phyloP scores from a whole-genome alignment of 2,329 filamentous ascomycete genomes.

The Penicillium glabrum region DNA sequence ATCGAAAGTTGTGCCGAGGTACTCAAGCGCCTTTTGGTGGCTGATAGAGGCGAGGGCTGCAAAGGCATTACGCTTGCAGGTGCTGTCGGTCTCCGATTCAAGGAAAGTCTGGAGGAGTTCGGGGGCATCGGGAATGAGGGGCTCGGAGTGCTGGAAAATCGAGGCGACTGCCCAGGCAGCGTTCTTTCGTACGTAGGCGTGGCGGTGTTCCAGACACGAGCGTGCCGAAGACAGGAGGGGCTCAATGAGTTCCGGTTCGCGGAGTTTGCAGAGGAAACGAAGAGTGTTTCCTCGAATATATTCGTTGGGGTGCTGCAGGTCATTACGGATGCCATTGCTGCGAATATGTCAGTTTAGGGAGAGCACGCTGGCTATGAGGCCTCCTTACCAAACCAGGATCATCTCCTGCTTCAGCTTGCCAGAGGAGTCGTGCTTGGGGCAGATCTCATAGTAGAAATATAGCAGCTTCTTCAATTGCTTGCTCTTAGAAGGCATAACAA shows the following conservation, averaged over 20 bases:
- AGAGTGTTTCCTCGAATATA: constrained; percentile 98
- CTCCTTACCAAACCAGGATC: constrained; percentile 89
- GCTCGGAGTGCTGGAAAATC: constrained; percentile 86
- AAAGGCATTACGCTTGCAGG: constrained; percentile 97
- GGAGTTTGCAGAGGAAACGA: constrained; percentile 93
- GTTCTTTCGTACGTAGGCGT: constrained; percentile 98
- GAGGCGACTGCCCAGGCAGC: constrained; percentile 93
- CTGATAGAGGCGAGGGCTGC: constrained; percentile 86
- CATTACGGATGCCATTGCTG: constrained; percentile 96
- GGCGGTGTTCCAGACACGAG: constrained; percentile 89
- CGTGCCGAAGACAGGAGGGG: constrained; percentile 90
- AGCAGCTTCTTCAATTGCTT: constrained; percentile 96
- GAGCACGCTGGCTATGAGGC: constrained; percentile 1
- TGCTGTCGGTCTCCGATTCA: constrained; percentile 85
- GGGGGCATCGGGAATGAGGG: constrained; percentile 90
- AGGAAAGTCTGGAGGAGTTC: constrained; percentile 90
- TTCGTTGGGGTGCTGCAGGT: constrained; percentile 96
- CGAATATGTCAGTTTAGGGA: neutral
- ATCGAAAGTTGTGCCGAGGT: constrained; percentile 86
- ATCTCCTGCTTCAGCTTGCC: constrained; percentile 99
- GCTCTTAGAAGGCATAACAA: constrained; percentile 98
- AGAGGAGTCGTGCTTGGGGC: constrained; percentile 85
- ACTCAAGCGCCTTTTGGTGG: constrained; percentile 87
- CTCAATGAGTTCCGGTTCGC: constrained; percentile 93
- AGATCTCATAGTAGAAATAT: constrained; percentile 99